Evolutionary conservation across 2,329 filamentous ascomycete species (phyloP), one percentile per base, ranked within the genome.

Genomic region (Venturia carpophila): DNA sequence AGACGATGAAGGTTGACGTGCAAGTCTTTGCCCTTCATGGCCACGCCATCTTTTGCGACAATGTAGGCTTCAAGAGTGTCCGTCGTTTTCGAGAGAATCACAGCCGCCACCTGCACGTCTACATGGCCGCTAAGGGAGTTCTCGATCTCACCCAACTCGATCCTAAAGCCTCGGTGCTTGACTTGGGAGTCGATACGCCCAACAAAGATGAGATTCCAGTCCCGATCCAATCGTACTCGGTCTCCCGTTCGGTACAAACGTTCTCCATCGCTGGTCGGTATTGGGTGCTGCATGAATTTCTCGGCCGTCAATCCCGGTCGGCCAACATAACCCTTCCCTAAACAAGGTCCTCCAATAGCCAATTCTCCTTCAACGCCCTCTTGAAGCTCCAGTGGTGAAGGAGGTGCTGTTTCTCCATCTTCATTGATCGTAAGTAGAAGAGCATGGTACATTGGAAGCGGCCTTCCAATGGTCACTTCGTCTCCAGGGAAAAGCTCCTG

Each of bases 91-190:
- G 52, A 56, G 11, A 56, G 52, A 42, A 72, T 66, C 37, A 74
- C 71, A 49, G 71, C 72, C 27, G 71, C 69, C 30, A 55, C 68
- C 21, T 71, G 69, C 2, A 75, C 66, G 27, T 67, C 66, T 17
- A 67, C 64, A 49, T 68, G 67, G 27, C 68, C 65, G 37, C 52
- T 24, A 42, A 73, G 68, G 11, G 69, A 67, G 24, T 70, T 67
- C 66, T 74, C 72, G 52, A 74, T 70, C 42, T 74, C 72, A 39
- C 71, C 71, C 13, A 72, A 64, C 62, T 74, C 72, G 61, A 74
- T 72, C 15, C 71, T 66, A 65, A 71, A 55, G 47, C 72, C 71
- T 24, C 71, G 71, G 58, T 73, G 69, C 66, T 74, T 74, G 24
- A 74, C 71, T 64, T 70, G 68, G 45, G 70, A 69, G 39, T 73